Base-by-base conservation (phyloP, 2,329 filamentous ascomycete genomes). In the Botrytis fabae region DNA sequence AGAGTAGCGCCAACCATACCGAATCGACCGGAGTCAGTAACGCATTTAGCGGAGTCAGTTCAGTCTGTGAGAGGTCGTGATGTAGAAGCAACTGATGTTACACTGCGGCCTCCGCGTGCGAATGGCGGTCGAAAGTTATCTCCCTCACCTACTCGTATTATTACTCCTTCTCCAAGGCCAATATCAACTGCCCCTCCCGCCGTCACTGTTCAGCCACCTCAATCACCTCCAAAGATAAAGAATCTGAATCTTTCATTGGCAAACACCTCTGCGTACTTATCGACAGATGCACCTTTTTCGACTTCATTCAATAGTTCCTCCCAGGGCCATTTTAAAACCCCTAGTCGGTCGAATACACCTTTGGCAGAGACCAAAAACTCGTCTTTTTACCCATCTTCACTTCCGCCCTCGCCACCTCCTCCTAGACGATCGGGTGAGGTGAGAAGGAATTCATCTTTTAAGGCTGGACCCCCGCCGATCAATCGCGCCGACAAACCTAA, bases 401-500 rank as follows among this genome's bases (percentile, higher is more conserved):
- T 85, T 62, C 87, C 89, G 6, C 89, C 89, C 14, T 91, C 89
- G 25, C 90, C 89, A 2, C 89, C 89, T 4, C 90, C 89, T 1
- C 89, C 89, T 2, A 84, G 89, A 77, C 85, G 89, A 75, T 91
- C 89, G n/a, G 86, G 81, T 9, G 90, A 91, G 78, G 77, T 88
- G 4, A 85, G 85, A 73, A 83, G 88, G 72, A 85, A 88, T 38
- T 44, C 76, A 22, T 73, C 77, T 20, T 73, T 75, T 77, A 75
- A 85, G 80, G 74, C 81, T 70, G 82, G 83, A 40, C 93, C 93
- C 16, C 93, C 94, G 7, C 92, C 92, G 0, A 87, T 95, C 54
- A 96, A 97, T 80, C 90, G 95, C 71, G 90, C 90, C 44, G 93
- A 93, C 59, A 97, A 97, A 81, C 91, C 92, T 6, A 91, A 89